Conservation (phyloP, 768 basidiomycete genomes). For the Candolleomyces aberdarensis region DNA sequence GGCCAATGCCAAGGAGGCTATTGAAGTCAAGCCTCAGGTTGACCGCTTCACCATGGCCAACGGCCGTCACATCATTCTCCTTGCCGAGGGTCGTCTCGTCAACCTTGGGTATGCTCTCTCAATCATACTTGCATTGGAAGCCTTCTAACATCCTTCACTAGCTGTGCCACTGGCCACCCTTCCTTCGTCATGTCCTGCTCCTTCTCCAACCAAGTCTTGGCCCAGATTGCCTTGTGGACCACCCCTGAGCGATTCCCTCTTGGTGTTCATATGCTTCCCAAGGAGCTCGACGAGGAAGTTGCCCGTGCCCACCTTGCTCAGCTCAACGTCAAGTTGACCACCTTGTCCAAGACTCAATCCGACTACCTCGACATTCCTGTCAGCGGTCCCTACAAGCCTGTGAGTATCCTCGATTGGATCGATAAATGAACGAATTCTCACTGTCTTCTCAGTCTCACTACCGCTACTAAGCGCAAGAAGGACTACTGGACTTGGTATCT, state of each 20-base stretch:
- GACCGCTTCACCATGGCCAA: slow-evolving; percentile 93
- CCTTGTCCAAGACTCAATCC: slow-evolving; percentile 69
- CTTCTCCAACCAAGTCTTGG: slow-evolving; percentile 97
- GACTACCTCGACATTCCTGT: slow-evolving; percentile 88
- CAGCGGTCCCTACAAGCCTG: slow-evolving; percentile 65
- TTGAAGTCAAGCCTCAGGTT: slow-evolving; percentile 98
- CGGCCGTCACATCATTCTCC: slow-evolving; percentile 94
- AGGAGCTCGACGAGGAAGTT: slow-evolving; percentile 98
- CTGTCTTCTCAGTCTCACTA: slow-evolving; percentile 31
- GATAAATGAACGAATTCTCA: neutral
- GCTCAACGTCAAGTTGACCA: slow-evolving; percentile 92
- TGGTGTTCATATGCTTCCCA: slow-evolving; percentile 98
- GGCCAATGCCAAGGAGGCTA: slow-evolving; percentile 74
- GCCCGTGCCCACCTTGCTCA: slow-evolving; percentile 92
- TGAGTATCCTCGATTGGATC: slow-evolving; percentile 17
- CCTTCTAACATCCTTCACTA: slow-evolving; percentile 19
- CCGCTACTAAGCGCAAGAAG: slow-evolving; percentile 41
- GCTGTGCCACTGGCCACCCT: slow-evolving; percentile 97
- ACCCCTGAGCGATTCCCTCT: slow-evolving; percentile 89
- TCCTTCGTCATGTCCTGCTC: slow-evolving; percentile 99
- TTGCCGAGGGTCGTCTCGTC: slow-evolving; percentile 98
- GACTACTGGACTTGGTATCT: slow-evolving; percentile 25
- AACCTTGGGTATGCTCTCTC: slow-evolving; percentile 77
- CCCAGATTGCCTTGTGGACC: slow-evolving; percentile 98
- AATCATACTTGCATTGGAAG: slow-evolving; percentile 8